phyloP scores from a whole-genome alignment of 23 red algal genomes.

The Agarophyton chilense region DNA sequence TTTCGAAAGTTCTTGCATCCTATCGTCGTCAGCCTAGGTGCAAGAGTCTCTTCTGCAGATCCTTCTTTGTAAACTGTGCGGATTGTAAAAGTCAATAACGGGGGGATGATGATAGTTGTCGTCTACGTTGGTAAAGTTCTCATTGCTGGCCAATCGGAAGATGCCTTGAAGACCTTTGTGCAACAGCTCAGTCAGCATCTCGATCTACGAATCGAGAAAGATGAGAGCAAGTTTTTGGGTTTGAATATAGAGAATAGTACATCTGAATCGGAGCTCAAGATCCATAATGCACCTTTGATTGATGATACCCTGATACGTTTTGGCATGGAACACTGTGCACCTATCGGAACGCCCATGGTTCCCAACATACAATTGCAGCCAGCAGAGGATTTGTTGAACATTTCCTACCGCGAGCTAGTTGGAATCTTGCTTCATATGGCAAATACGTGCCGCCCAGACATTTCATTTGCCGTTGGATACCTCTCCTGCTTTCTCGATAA shows the following conservation, averaged over 20 bases:
- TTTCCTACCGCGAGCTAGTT: not conserved
- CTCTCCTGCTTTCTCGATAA: not conserved
- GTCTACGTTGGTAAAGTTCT: slow-evolving; percentile 29
- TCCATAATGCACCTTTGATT: slow-evolving; percentile 2
- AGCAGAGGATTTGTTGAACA: not conserved
- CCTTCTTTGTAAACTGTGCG: not conserved
- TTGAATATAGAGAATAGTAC: not conserved
- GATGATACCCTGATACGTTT: not conserved
- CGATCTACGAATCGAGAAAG: not conserved
- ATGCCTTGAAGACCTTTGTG: not conserved
- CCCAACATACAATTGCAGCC: not conserved
- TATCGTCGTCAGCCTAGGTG: not conserved
- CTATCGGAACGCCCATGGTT: not conserved
- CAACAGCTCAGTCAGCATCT: not conserved
- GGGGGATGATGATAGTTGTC: not conserved
- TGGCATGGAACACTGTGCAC: slow-evolving; percentile 3
- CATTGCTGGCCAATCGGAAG: not conserved
- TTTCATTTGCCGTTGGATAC: not conserved
- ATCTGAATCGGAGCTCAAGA: not conserved
- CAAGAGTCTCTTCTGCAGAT: not conserved
- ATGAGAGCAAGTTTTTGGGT: slow-evolving; percentile 7
- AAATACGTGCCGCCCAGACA: not conserved
- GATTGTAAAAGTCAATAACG: not conserved
- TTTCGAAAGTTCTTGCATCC: slow-evolving; percentile 4
- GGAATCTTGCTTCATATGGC: not conserved